Percentiles rank a stretch among this genome's conserved stretches.
phyloP scores from a whole-genome alignment of 441 rosid genomes.

The Biscutella laevigata region DNA sequence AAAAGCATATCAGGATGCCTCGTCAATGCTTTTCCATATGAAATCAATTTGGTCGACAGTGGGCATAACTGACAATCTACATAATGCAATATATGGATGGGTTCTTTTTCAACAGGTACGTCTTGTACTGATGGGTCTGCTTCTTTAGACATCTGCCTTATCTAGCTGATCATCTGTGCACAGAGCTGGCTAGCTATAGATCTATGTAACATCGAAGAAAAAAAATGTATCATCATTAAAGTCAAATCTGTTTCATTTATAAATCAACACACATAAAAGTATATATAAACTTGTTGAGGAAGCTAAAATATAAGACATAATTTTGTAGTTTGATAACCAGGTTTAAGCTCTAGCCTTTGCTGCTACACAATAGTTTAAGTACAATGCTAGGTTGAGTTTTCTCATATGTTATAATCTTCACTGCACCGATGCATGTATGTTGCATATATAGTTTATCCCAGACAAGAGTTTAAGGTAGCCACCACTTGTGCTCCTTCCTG shows the following conservation, averaged over 20 bases:
- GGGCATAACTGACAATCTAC: slow-evolving; percentile 83
- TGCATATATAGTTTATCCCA: neutral
- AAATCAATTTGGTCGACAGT: slow-evolving; percentile 75
- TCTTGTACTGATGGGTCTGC: neutral
- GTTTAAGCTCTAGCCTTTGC: neutral
- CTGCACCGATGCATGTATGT: slow-evolving; percentile 13
- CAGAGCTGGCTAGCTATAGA: neutral
- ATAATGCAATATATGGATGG: slow-evolving; percentile 75
- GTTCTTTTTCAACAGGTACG: slow-evolving; percentile 82
- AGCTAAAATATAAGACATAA: neutral
- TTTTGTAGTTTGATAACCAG: neutral
- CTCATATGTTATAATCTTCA: neutral
- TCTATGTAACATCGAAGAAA: slow-evolving; percentile 2
- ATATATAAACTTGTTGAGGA: neutral
- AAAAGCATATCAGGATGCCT: slow-evolving; percentile 55
- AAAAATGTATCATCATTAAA: neutral
- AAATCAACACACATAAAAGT: neutral
- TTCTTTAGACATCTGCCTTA: slow-evolving; percentile 10
- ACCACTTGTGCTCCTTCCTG: slow-evolving; percentile 14
- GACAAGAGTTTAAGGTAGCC: slow-evolving; percentile 15
- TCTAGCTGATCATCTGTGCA: slow-evolving; percentile 10
- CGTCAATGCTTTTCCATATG: slow-evolving; percentile 48
- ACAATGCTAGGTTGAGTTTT: slow-evolving; percentile 4
- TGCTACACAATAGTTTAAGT: neutral
- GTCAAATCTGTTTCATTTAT: neutral